phyloP scores from a whole-genome alignment of 495 filamentous ascomycete species.

The Tuber magnatum region DNA sequence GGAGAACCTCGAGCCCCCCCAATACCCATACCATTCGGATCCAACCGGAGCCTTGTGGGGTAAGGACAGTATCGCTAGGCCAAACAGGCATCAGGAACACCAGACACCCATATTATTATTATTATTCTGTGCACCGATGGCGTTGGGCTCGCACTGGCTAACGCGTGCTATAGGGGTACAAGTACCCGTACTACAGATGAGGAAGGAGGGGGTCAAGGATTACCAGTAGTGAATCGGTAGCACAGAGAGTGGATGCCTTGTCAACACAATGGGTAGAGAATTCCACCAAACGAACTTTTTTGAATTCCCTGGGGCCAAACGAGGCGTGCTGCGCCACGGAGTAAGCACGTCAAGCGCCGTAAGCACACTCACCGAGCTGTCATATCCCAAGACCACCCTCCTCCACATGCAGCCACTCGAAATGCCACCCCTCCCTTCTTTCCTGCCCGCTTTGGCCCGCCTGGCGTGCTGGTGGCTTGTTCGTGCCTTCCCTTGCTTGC shows the following conservation, averaged over 20 bases:
- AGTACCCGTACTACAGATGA: not conserved
- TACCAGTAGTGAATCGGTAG: no score
- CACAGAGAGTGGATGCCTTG: no score
- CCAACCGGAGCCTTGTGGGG: not conserved
- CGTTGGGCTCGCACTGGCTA: not conserved
- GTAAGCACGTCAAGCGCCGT: not conserved
- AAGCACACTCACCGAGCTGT: not conserved
- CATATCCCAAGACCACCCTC: not conserved
- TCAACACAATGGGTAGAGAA: no score
- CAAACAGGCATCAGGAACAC: not conserved
- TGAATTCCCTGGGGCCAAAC: not conserved
- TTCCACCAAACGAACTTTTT: no score
- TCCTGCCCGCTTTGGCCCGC: constrained; percentile 14
- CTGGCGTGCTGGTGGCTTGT: not conserved
- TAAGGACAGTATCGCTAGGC: not conserved
- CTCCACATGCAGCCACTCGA: not conserved
- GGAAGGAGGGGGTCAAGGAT: not conserved
- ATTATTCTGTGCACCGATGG: not conserved
- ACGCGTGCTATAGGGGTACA: not conserved
- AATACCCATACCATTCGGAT: not conserved
- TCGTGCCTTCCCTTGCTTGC: constrained; percentile 4
- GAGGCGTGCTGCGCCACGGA: not conserved
- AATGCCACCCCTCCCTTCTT: not conserved
- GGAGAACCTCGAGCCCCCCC: no score
- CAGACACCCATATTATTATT: no score